Evolutionary conservation across 345 rosid genomes (phyloP).

Genomic region (Eutrema japonicum): DNA sequence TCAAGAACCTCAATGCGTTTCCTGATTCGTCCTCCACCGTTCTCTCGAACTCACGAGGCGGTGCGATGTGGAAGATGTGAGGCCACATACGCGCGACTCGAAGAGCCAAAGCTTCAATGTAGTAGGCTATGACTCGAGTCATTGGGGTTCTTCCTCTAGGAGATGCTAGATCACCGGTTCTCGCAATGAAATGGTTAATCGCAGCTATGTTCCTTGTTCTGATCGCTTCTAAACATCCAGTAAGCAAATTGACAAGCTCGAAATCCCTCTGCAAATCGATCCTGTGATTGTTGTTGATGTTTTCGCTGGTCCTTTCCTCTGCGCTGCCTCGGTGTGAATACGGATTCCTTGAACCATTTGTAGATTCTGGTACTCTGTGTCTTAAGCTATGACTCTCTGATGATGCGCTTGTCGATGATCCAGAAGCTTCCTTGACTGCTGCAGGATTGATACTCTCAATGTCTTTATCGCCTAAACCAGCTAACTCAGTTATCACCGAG

Average conservation of each 20-base stretch:
- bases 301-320: constrained; percentile 52
- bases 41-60: constrained; percentile 84
- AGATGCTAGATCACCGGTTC: constrained; percentile 82
- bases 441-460: constrained; percentile 63
- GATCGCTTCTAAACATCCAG: constrained; percentile 85
- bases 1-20: constrained; percentile 78
- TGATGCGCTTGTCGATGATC: constrained; percentile 75
- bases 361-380: constrained; percentile 53
- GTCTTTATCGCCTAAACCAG: constrained; percentile 69
- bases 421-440: constrained; percentile 69
- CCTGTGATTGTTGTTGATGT: constrained; percentile 54
- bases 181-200: constrained; percentile 68
- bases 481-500: constrained; percentile 72
- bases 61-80: constrained; percentile 72
- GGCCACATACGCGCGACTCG: constrained; percentile 91
- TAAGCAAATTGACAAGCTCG: constrained; percentile 76
- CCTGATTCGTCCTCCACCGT: constrained; percentile 74
- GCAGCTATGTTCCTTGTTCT: constrained; percentile 63
- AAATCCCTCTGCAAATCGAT: constrained; percentile 57
- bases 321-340: constrained; percentile 45
- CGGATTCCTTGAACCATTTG: constrained; percentile 50
- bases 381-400: constrained; percentile 72
- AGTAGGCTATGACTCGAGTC: constrained; percentile 76
- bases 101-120: constrained; percentile 82
- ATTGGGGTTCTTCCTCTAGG: constrained; percentile 68